These are phyloP conservation scores for Yarrowia yakushimensis DNA, from an alignment of 805 yeast species.

Conservation along the genomic window DNA sequence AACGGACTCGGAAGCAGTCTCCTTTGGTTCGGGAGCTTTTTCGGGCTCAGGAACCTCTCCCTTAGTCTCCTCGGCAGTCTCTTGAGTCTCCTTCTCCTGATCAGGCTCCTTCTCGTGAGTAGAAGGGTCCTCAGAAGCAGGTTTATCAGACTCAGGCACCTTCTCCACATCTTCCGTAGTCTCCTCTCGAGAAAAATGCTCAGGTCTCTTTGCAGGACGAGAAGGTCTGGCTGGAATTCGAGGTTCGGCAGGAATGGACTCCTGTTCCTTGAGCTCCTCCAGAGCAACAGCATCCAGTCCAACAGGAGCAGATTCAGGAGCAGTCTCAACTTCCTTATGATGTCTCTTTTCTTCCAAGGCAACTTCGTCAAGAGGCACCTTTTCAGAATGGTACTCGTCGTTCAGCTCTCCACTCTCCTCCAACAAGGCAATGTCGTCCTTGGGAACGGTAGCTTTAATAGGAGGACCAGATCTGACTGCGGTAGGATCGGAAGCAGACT, in stretches of 20 bases:
- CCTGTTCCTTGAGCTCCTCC: neutral
- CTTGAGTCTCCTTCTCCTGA: too few relatives aligned
- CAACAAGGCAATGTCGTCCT: conserved; percentile 7
- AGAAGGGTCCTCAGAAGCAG: too few relatives aligned
- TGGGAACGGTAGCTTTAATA: neutral
- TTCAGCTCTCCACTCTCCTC: neutral
- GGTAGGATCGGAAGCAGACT: neutral
- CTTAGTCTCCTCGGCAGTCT: too few relatives aligned
- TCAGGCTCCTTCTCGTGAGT: too few relatives aligned
- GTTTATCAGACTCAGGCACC: too few relatives aligned
- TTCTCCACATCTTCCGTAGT: too few relatives aligned
- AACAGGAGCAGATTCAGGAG: too few relatives aligned
- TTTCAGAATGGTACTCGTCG: neutral
- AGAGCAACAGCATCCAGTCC: neutral
- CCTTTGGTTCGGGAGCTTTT: too few relatives aligned
- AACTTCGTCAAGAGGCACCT: neutral
- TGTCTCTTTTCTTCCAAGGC: neutral
- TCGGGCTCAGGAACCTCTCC: too few relatives aligned
- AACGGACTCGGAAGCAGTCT: neutral
- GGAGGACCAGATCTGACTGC: neutral
- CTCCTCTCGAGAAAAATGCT: too few relatives aligned
- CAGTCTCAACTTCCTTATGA: neutral
- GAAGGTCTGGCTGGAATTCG: neutral
- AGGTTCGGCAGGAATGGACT: neutral
- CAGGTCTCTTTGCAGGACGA: neutral